Conservation (phyloP, 352 stramenopile species). For the Pythium folliculosum region DNA sequence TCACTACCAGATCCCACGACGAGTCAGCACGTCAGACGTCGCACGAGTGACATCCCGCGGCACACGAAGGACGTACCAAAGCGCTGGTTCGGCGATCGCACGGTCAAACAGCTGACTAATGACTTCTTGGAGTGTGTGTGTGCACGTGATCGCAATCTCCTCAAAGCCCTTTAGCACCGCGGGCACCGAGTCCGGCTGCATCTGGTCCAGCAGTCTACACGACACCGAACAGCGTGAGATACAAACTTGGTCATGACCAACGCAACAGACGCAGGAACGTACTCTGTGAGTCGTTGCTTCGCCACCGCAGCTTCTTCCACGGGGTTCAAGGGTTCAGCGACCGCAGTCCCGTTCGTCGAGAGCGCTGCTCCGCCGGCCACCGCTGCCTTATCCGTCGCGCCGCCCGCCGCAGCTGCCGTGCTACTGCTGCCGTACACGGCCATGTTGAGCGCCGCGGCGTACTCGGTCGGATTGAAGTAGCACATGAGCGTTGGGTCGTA, state of each 20-base stretch:
- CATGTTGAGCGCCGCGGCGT: conserved; percentile 63
- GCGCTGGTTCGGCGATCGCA: conserved; percentile 57
- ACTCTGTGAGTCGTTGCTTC: conserved; percentile 55
- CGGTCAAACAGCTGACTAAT: conserved; percentile 72
- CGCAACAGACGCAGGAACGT: conserved; percentile 22
- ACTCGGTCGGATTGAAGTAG: conserved; percentile 82
- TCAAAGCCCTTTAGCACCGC: conserved; percentile 57
- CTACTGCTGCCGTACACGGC: conserved; percentile 32
- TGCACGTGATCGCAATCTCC: conserved; percentile 68
- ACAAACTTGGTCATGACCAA: background rate
- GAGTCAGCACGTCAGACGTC: background rate
- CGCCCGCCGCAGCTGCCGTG: conserved; percentile 7
- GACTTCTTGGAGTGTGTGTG: conserved; percentile 68
- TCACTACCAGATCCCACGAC: conserved; percentile 34
- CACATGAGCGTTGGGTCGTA: conserved; percentile 76
- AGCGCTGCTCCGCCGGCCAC: background rate
- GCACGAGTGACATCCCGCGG: background rate
- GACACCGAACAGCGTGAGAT: background rate
- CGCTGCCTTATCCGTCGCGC: conserved; percentile 1
- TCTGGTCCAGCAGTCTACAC: conserved; percentile 57
- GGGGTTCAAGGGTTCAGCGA: conserved; percentile 39
- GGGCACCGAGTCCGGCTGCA: conserved; percentile 41
- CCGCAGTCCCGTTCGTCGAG: conserved; percentile 20
- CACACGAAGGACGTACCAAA: conserved; percentile 39
- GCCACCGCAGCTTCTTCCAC: conserved; percentile 67